phyloP scores from a whole-genome alignment of 768 basidiomycete species.

The Suillus subluteus region DNA sequence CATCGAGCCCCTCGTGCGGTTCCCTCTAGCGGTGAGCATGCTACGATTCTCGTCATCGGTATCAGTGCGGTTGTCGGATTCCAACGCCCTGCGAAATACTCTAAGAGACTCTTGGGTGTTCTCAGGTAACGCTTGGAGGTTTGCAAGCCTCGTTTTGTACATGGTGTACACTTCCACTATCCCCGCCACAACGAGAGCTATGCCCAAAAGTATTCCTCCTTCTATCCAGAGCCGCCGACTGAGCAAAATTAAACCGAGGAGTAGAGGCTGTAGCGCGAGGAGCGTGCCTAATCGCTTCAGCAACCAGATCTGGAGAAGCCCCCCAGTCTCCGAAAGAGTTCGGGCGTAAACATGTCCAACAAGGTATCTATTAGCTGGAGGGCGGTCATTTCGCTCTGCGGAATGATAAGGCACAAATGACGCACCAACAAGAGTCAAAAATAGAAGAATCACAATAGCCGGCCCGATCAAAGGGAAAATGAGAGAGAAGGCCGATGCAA shows the following conservation, averaged over 20 bases:
- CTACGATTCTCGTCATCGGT: slow-evolving; percentile 57
- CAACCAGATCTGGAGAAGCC: slow-evolving; percentile 75
- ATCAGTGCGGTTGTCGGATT: slow-evolving; percentile 36
- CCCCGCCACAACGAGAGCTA: slow-evolving; percentile 54
- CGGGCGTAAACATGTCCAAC: slow-evolving; percentile 79
- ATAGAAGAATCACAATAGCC: slow-evolving; percentile 64
- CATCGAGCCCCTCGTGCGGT: slow-evolving; percentile 66
- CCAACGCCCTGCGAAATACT: slow-evolving; percentile 52
- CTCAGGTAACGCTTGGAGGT: slow-evolving; percentile 51
- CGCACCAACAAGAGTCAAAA: slow-evolving; percentile 69
- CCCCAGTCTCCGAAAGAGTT: slow-evolving; percentile 75
- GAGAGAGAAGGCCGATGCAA: slow-evolving; percentile 72
- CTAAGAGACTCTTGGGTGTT: slow-evolving; percentile 62
- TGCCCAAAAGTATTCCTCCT: slow-evolving; percentile 63
- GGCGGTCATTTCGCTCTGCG: background rate
- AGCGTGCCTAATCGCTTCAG: slow-evolving; percentile 73
- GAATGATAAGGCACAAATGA: background rate
- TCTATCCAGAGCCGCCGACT: slow-evolving; percentile 72
- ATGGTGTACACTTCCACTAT: slow-evolving; percentile 64
- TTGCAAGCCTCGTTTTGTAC: slow-evolving; percentile 52
- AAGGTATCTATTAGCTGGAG: slow-evolving; percentile 76
- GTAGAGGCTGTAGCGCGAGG: slow-evolving; percentile 70
- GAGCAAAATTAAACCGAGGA: slow-evolving; percentile 75
- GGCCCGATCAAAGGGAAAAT: slow-evolving; percentile 80
- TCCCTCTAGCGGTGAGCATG: slow-evolving; percentile 42